Conservation (phyloP, 208 protist species). For the Herpetomonas tarakana region DNA sequence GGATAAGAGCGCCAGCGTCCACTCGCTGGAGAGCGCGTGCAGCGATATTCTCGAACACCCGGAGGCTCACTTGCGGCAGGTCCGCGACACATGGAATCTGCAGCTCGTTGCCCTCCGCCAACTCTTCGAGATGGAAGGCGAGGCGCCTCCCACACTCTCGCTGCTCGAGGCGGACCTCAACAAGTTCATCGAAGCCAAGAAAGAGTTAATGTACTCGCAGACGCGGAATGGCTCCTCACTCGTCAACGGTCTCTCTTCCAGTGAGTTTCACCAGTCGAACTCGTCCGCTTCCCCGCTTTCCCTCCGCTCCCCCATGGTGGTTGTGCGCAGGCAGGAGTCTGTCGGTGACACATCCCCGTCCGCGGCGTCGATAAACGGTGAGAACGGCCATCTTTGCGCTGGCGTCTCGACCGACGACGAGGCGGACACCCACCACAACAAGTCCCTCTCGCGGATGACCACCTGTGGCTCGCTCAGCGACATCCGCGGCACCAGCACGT, state of each 20-base stretch:
- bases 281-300: not conserved
- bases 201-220: not conserved
- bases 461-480: not conserved
- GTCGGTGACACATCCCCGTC: not conserved
- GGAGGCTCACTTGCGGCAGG: not conserved
- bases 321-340: not conserved
- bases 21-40: not conserved
- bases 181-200: conserved; percentile 11
- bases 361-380: too few species aligned
- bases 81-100: not conserved
- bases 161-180: conserved; percentile 10
- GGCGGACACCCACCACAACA: not conserved
- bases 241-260: not conserved
- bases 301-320: not conserved
- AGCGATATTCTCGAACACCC: not conserved
- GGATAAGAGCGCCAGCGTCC: not conserved
- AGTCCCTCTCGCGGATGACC: not conserved
- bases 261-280: not conserved
- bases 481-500: not conserved
- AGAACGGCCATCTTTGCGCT: not conserved
- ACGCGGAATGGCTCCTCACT: not conserved
- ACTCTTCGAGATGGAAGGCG: conserved; percentile 2
- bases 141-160: not conserved
- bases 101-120: not conserved
- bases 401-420: not conserved